Evolutionary conservation across 805 yeast species (phyloP).

Genomic region (Starmerella bacillaris): DNA sequence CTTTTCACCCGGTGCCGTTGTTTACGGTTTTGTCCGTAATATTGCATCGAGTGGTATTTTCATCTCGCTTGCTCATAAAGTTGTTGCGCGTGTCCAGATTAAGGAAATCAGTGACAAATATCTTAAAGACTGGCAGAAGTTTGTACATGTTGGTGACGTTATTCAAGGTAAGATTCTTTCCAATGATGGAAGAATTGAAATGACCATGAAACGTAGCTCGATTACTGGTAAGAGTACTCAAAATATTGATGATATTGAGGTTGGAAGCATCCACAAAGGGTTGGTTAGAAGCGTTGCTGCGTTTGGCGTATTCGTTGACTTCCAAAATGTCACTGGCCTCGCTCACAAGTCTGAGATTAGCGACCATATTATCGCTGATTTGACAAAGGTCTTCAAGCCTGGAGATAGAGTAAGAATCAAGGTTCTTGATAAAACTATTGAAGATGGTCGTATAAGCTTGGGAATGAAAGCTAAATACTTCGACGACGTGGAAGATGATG

Average conservation of each 20-base stretch:
- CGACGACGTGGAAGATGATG: conserved; percentile 24
- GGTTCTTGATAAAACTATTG: conserved; percentile 42
- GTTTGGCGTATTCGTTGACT: conserved; percentile 76
- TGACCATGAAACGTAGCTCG: conserved; percentile 68
- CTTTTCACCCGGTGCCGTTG: conserved; percentile 37
- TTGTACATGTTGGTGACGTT: conserved; percentile 49
- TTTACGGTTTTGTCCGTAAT: conserved; percentile 65
- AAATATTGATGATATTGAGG: conserved; percentile 39
- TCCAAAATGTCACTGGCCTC: conserved; percentile 68
- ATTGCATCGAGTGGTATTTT: conserved; percentile 59
- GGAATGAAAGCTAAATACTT: conserved; percentile 94
- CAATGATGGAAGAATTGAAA: conserved; percentile 36
- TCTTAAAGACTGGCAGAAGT: conserved; percentile 75
- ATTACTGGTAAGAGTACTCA: conserved; percentile 39
- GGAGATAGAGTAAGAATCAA: conserved; percentile 87
- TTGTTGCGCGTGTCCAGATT: conserved; percentile 65
- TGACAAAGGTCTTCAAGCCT: conserved; percentile 51
- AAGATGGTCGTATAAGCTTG: conserved; percentile 59
- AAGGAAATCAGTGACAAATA: conserved; percentile 65
- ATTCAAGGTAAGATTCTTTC: conserved; percentile 57
- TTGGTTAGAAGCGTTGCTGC: conserved; percentile 58
- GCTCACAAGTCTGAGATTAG: conserved; percentile 77
- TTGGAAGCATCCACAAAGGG: conserved; percentile 62
- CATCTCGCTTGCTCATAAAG: conserved; percentile 50
- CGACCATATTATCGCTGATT: conserved; percentile 36